Percentiles rank a stretch among this genome's conserved stretches.
phyloP scores from a whole-genome alignment of 768 basidiomycete genomes.

The Gloeopeniophorella convolvens region DNA sequence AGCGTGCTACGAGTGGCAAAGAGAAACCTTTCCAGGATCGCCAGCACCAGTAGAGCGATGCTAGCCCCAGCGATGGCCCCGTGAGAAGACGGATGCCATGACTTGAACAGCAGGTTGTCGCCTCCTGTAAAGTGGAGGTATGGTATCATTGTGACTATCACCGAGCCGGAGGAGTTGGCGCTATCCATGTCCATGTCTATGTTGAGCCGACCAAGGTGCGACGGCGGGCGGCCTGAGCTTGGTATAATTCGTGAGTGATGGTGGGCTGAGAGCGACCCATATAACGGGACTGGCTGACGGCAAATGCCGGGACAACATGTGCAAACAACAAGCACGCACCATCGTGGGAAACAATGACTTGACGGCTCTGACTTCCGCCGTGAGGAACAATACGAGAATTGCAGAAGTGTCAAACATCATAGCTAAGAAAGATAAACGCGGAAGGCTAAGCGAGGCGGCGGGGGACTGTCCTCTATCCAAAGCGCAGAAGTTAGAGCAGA shows the following conservation, averaged over 20 bases:
- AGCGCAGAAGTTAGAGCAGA: too few species aligned
- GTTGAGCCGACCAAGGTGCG: not conserved
- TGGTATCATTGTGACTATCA: constrained; percentile 47
- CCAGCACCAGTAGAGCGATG: constrained; percentile 61
- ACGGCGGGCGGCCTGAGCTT: too few species aligned
- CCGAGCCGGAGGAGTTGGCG: constrained; percentile 15
- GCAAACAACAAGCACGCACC: too few species aligned
- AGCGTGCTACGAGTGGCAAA: constrained; percentile 49
- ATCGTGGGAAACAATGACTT: too few species aligned
- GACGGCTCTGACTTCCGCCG: too few species aligned
- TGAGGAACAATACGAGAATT: too few species aligned
- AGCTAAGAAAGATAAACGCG: too few species aligned
- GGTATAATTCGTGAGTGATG: too few species aligned
- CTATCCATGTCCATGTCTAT: constrained; percentile 8
- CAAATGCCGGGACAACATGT: too few species aligned
- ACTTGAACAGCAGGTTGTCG: constrained; percentile 60
- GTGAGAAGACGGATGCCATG: constrained; percentile 58
- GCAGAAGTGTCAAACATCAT: not conserved
- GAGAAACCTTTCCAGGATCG: constrained; percentile 66
- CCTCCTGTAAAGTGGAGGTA: constrained; percentile 65
- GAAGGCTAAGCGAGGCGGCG: too few species aligned
- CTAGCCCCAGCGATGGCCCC: constrained; percentile 74
- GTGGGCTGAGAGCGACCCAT: too few species aligned
- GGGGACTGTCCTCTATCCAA: too few species aligned
- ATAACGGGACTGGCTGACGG: not conserved